A percentile compares a stretch with the other conserved stretches of the same genome.
Conservation (phyloP, 495 filamentous ascomycete genomes). For the Eremomyces bilateralis region DNA sequence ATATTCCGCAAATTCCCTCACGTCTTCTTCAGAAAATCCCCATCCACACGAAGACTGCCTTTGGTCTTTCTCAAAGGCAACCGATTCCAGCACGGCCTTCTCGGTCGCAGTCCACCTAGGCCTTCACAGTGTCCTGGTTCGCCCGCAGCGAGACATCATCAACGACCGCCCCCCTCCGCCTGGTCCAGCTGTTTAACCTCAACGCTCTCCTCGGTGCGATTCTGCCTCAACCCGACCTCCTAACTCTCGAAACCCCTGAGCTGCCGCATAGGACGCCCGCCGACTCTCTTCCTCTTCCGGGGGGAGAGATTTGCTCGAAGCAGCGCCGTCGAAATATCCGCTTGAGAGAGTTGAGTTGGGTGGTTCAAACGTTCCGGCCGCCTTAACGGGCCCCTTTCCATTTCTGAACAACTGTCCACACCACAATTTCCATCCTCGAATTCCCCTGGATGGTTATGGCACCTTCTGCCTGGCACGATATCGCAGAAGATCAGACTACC, state of each 20-base stretch:
- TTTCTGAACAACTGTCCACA: constrained; percentile 7
- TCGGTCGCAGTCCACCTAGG: too few species aligned
- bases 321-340: constrained; percentile 59
- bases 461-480: too few species aligned
- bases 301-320: constrained; percentile 91
- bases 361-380: constrained; percentile 73
- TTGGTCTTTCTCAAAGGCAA: too few species aligned
- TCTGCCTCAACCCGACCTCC: constrained; percentile 24
- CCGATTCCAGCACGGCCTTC: too few species aligned
- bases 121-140: constrained; percentile 32
- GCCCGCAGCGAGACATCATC: constrained; percentile 37
- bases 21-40: too few species aligned
- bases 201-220: constrained; percentile 26
- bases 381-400: constrained; percentile 41
- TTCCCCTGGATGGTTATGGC: constrained; percentile 36
- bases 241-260: constrained; percentile 32
- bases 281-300: constrained; percentile 88
- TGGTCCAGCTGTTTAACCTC: constrained; percentile 25
- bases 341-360: too few species aligned
- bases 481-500: too few species aligned
- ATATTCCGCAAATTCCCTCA: too few species aligned
- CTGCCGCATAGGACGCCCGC: constrained; percentile 97
- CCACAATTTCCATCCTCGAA: constrained; percentile 9
- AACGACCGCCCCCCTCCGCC: constrained; percentile 48
- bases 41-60: too few species aligned